Conservation (phyloP, 371 early-diverging fungal species). For the Actinomucor elegans region DNA sequence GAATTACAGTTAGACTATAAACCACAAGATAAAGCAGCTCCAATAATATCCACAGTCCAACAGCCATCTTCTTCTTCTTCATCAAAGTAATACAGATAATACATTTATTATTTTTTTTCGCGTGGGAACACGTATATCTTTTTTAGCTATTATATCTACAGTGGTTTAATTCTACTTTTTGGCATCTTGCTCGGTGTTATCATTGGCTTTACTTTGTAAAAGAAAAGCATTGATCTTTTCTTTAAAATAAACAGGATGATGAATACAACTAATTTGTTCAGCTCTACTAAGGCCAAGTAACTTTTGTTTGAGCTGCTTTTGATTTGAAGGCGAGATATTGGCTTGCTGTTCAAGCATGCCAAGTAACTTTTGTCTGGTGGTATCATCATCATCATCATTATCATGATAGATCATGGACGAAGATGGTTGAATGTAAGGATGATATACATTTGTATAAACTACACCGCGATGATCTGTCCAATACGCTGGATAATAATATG, state of each 20-base stretch:
- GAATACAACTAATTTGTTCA: conserved; percentile 3
- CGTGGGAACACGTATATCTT: too few relatives aligned
- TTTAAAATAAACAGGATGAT: neutral
- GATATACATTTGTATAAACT: neutral
- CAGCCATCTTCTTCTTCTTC: neutral
- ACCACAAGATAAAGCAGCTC: too few relatives aligned
- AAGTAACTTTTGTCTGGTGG: too few relatives aligned
- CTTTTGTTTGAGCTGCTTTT: neutral
- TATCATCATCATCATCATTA: too few relatives aligned
- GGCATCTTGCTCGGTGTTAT: too few relatives aligned
- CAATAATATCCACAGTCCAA: too few relatives aligned
- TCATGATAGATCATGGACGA: too few relatives aligned
- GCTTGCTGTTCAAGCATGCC: neutral
- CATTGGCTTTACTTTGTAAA: too few relatives aligned
- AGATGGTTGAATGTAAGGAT: neutral
- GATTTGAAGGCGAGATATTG: neutral
- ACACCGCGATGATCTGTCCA: neutral
- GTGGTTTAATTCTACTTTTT: too few relatives aligned
- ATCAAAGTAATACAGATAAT: neutral
- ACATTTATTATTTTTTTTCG: neutral
- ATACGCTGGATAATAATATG: neutral
- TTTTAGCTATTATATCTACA: too few relatives aligned
- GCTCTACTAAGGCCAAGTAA: neutral
- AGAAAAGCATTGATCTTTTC: neutral
- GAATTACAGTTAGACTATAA: too few relatives aligned